Percentiles rank a stretch among this genome's conserved stretches.
phyloP scores from a whole-genome alignment of 2,329 filamentous ascomycete species.

The Colletotrichum endophyticum region DNA sequence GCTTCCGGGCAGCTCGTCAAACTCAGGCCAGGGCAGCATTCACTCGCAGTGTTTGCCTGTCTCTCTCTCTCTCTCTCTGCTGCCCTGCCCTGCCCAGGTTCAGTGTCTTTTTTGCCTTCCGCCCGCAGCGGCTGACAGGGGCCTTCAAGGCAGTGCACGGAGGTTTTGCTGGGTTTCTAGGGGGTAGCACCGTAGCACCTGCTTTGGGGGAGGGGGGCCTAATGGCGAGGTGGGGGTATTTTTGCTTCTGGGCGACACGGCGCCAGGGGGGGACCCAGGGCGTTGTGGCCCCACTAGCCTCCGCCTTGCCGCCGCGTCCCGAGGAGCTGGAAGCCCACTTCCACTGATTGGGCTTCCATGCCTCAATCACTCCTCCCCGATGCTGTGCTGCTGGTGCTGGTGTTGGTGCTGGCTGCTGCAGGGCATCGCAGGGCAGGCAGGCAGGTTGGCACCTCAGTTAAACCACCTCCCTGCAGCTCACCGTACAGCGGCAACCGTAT shows the following conservation, averaged over 20 bases:
- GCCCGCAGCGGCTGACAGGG: background rate
- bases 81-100: background rate
- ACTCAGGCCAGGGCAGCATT: background rate
- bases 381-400: background rate
- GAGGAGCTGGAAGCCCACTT: slow-evolving; percentile 13
- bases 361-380: background rate
- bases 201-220: background rate
- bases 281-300: background rate
- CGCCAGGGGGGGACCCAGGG: background rate
- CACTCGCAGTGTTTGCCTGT: background rate
- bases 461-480: background rate
- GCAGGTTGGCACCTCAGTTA: background rate
- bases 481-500: background rate
- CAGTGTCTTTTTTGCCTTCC: background rate
- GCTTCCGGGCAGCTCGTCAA: background rate
- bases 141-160: background rate
- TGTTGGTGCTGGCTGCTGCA: background rate
- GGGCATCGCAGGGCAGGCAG: background rate
- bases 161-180: background rate
- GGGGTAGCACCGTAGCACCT: background rate
- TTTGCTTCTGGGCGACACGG: background rate
- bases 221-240: background rate
- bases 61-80: background rate
- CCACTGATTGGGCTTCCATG: background rate
- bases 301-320: slow-evolving; percentile 15